Evolutionary conservation across 192 early-diverging fungal genomes (phyloP), one percentile per base, ranked within the genome.

Genomic region (Tieghemiomyces parasiticus): DNA sequence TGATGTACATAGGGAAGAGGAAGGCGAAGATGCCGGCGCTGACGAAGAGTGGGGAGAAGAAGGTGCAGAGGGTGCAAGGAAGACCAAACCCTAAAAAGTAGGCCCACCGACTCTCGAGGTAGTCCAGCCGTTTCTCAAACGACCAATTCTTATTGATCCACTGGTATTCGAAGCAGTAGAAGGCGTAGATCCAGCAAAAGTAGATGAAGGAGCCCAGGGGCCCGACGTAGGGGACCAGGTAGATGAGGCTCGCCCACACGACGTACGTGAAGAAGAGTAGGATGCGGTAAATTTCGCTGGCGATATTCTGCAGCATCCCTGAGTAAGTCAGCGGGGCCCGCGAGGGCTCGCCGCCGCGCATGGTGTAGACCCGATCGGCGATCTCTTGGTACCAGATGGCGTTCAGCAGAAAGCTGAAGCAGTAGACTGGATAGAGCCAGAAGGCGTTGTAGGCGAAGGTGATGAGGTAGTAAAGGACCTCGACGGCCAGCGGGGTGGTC

Each of bases 21-120:
- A 75, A 30, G 13, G 73, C 78, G 61, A 73, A 79, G 10, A 79
- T 48, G 0, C 72, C 75, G 13, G 69, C 67, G 35, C 65, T 71
- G 25, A 75, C 61, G 58, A 75, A 67, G 59, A 53, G 58, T 44
- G 73, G 66, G 35, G 72, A 69, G 61, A 79, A 79, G 60, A 74
- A 79, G 1, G 75, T 77, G 20, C 63, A 38, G 16, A 65, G 13
- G 1, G 78, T 71, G 48, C 65, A 67, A 0, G 70, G 69, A 19
- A 79, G 65, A 2, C 78, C 80, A 64, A 83, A 83, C 35, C 81
- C 81, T 20, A 70, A 38, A 67, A 81, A 83, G 49, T 83, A 83
- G 22, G 72, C 65, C 81, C 77, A 83, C 10, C 65, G 65, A 46
- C 56, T 50, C 66, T 83, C 81, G 61, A 83, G 71, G 54, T 75